A percentile compares a stretch with the other conserved stretches of the same genome.
Evolutionary conservation across 1,284 basidiomycete genomes (phyloP).

Genomic region (Serendipita sp.): DNA sequence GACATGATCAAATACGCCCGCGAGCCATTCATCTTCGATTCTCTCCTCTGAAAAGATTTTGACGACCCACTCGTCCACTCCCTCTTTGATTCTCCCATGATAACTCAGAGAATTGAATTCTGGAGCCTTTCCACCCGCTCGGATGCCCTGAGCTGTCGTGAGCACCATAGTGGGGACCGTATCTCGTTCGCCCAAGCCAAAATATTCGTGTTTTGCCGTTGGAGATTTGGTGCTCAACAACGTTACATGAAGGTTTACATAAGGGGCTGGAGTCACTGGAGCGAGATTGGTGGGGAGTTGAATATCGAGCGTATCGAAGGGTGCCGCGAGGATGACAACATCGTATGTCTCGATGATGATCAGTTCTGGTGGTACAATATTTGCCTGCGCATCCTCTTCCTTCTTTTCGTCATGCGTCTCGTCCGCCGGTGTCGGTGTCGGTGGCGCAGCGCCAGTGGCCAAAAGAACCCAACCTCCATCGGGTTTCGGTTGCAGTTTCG

Average conservation of each 20-base stretch:
- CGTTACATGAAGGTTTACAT: conserved; percentile 80
- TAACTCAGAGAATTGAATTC: conserved; percentile 88
- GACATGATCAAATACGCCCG: conserved; percentile 51
- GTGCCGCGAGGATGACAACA: conserved; percentile 64
- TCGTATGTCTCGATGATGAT: conserved; percentile 31
- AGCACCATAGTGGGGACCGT: conserved; percentile 54
- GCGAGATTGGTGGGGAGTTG: conserved; percentile 30
- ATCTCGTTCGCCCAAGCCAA: conserved; percentile 33
- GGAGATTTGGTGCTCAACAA: conserved; percentile 66
- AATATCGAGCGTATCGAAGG: conserved; percentile 51
- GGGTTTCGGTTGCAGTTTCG: conserved; percentile 14
- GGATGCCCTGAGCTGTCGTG: conserved; percentile 50
- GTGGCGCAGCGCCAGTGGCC: neutral
- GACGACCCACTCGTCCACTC: conserved; percentile 45
- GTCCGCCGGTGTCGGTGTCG: neutral
- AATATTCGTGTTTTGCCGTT: conserved; percentile 53
- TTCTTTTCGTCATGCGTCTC: neutral
- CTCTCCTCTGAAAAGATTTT: conserved; percentile 73
- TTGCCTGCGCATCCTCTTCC: neutral
- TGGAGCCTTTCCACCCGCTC: conserved; percentile 39
- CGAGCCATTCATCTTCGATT: conserved; percentile 56
- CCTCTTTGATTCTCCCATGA: conserved; percentile 39
- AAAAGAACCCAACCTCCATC: neutral
- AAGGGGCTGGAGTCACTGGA: conserved; percentile 52
- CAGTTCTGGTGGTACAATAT: neutral